Conservation (phyloP, 164 flowering plant species). For the Tetrastigma voinierianum region DNA sequence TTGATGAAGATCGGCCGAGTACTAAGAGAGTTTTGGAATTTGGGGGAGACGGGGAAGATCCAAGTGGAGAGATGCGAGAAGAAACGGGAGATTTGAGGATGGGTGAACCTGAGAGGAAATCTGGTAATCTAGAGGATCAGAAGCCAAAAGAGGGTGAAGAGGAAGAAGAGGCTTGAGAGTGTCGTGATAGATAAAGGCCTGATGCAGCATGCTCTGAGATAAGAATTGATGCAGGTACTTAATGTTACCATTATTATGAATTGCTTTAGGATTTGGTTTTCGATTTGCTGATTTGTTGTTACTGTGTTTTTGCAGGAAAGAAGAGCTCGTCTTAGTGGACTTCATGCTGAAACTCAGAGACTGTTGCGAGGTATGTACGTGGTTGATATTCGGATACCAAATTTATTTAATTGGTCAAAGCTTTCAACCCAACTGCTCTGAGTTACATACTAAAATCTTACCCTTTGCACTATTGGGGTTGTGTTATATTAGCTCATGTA, state of each 20-base stretch:
- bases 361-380: conserved; percentile 61
- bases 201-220: conserved; percentile 23
- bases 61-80: background rate
- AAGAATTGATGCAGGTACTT: conserved; percentile 49
- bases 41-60: background rate
- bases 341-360: conserved; percentile 82
- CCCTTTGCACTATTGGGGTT: too few species aligned
- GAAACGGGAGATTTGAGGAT: conserved; percentile 14
- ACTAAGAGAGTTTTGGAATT: background rate
- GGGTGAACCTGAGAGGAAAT: conserved; percentile 18
- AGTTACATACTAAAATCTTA: too few species aligned
- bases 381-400: background rate
- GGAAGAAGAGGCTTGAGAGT: conserved; percentile 31
- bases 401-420: too few species aligned
- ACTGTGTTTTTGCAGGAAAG: conserved; percentile 49
- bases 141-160: conserved; percentile 21
- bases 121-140: conserved; percentile 10
- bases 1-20: conserved; percentile 3
- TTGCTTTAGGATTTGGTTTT: background rate
- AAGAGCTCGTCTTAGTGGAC: conserved; percentile 43
- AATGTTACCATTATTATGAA: background rate
- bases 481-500: too few species aligned
- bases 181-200: conserved; percentile 22
- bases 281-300: background rate
- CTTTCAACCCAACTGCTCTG: too few species aligned